Evolutionary conservation across 2,329 filamentous ascomycete species (phyloP).

Genomic region (Zarea fungicola): DNA sequence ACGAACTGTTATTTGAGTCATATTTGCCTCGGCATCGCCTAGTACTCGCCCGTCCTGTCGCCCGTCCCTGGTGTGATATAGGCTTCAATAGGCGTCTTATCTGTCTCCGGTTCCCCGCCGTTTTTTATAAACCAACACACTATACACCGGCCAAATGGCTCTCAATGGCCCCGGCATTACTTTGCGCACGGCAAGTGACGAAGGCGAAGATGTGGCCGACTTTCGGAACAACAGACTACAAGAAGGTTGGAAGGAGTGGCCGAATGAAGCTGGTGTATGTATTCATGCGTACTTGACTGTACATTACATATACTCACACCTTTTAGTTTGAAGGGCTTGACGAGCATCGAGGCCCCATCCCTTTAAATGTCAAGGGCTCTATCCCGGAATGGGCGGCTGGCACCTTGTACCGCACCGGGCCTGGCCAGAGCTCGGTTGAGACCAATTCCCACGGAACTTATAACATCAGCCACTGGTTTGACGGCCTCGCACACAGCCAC

Average conservation of each 20-base stretch:
- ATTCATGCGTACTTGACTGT: neutral
- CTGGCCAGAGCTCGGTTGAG: conserved; percentile 59
- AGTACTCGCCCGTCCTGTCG: neutral
- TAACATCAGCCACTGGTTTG: conserved; percentile 71
- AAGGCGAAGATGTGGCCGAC: conserved; percentile 5
- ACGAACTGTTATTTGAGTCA: neutral
- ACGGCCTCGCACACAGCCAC: conserved; percentile 67
- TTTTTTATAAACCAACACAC: no score
- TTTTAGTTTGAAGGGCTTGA: conserved; percentile 61
- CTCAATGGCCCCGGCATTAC: conserved; percentile 2
- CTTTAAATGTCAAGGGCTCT: conserved; percentile 56
- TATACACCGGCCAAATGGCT: conserved; percentile 6
- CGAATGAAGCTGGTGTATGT: conserved; percentile 33
- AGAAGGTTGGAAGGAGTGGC: conserved; percentile 28
- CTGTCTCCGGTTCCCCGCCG: no score
- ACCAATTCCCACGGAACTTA: conserved; percentile 54
- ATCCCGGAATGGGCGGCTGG: conserved; percentile 71
- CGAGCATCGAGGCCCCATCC: conserved; percentile 60
- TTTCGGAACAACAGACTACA: conserved; percentile 8
- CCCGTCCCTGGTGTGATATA: neutral
- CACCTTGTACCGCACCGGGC: conserved; percentile 68
- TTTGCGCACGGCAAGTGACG: conserved; percentile 3
- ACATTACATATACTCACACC: neutral
- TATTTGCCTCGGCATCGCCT: conserved; percentile 4
- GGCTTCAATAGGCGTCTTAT: neutral